Evolutionary conservation across 1,284 basidiomycete species (phyloP).

Genomic region (Cystobasidium sp.): DNA sequence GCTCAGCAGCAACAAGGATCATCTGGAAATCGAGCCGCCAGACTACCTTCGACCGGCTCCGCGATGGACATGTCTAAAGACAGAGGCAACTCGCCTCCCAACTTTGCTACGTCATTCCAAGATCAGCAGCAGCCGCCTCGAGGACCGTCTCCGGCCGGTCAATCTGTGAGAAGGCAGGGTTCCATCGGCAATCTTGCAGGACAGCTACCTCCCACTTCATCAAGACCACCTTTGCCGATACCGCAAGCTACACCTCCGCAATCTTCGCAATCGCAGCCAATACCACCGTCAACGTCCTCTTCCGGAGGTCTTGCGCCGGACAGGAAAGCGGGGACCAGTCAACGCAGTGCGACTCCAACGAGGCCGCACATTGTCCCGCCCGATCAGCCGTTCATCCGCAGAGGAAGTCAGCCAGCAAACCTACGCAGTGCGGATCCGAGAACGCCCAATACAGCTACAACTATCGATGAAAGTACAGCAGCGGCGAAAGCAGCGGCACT

Average conservation of each 20-base stretch:
- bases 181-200: constrained; percentile 14
- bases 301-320: not conserved
- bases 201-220: not conserved
- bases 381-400: constrained; percentile 10
- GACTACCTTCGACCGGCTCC: no score
- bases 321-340: not conserved
- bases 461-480: constrained; percentile 34
- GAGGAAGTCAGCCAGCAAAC: not conserved
- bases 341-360: constrained; percentile 23
- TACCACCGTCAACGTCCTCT: constrained; percentile 7
- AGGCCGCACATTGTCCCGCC: not conserved
- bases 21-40: not conserved
- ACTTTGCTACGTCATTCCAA: not conserved
- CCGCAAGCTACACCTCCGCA: constrained; percentile 11
- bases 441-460: constrained; percentile 11
- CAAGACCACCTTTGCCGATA: constrained; percentile 28
- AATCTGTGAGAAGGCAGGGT: not conserved
- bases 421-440: constrained; percentile 7
- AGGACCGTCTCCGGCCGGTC: not conserved
- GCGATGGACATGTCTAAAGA: no score
- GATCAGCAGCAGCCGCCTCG: constrained; percentile 1
- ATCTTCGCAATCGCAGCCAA: not conserved
- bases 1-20: not conserved
- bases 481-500: constrained; percentile 38
- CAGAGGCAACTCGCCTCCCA: not conserved